Base-by-base conservation (phyloP, 2,329 filamentous ascomycete genomes). In the Apiospora phragmitis region DNA sequence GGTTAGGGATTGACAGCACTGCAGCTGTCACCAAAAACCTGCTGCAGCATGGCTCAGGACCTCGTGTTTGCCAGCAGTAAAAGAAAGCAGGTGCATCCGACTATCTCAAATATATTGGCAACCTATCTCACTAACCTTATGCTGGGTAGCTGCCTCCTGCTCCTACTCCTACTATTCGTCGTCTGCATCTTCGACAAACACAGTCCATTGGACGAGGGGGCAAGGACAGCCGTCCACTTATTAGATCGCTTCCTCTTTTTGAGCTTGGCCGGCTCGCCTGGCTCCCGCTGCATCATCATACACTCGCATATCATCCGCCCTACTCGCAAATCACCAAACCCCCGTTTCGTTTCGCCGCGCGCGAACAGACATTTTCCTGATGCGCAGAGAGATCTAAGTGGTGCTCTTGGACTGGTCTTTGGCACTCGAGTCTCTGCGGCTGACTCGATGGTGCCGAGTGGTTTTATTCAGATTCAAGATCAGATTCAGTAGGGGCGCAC, bases 41-140 rank as follows among this genome's bases (percentile, higher is more conserved):
- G 55, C 55, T 6, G 55, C 55, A n/a, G 43, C 43, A 62, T 62
- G 55, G 55, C 55, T 62, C 29, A 62, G 8, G 3, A 38, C 51
- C 51, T 59, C 51, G 51, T 62, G 55, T 32, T 62, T 38, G 18
- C 55, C 32, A 38, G 8, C 18, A 62, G 55, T 38, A 62, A 62
- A 62, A 62, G 32, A 62, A 62, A 62, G 55, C 18, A 38, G 47
- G 9, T 49, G 47, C 47, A 49, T 26, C n/a, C 5, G n/a, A 24
- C 47, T 62, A 62, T 32, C 29, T 62, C 32, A n/a, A 24, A 62
- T 35, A 62, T 62, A 62, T 38, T 62, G 55, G 55, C 55, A 62
- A 32, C 32, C 29, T 62, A 35, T 12, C n/a, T n/a, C n/a, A 12
- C 38, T 41, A n/a, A n/a, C n/a, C 55, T 7, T 62, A 11, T 49